These are phyloP conservation scores for Quercus wislizeni DNA, from an alignment of 306 rosid genomes.

Conservation along the genomic window DNA sequence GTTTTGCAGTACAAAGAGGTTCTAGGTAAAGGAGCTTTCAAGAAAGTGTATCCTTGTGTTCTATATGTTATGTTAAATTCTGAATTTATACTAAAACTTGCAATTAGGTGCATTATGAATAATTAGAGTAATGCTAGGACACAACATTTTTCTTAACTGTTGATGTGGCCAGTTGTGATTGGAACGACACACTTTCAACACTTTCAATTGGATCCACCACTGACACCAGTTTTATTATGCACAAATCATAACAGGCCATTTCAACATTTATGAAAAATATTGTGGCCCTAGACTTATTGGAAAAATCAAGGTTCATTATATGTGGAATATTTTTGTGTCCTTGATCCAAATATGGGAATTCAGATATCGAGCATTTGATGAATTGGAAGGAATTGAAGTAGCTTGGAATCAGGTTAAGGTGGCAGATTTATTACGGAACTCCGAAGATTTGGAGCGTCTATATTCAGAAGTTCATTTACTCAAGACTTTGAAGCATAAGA, in stretches of 20 bases:
- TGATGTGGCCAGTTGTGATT: no score
- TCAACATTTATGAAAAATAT: no score
- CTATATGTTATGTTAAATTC: not conserved
- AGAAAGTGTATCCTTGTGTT: slow-evolving; percentile 92
- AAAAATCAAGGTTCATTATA: not conserved
- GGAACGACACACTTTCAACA: no score
- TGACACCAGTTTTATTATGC: no score
- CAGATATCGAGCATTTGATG: slow-evolving; percentile 97
- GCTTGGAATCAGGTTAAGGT: slow-evolving; percentile 99
- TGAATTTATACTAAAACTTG: not conserved
- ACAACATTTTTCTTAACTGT: no score
- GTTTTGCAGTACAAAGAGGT: slow-evolving; percentile 81
- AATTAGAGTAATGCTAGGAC: not conserved
- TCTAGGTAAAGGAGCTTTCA: slow-evolving; percentile 94
- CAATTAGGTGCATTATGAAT: not conserved
- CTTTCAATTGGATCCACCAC: no score
- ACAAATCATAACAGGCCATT: no score
- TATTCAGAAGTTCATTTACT: slow-evolving; percentile 95
- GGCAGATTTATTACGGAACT: slow-evolving; percentile 73
- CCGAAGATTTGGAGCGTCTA: slow-evolving; percentile 83
- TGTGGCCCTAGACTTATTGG: no score
- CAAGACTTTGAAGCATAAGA: slow-evolving; percentile 92
- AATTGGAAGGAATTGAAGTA: slow-evolving; percentile 95
- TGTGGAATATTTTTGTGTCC: slow-evolving; percentile 31
- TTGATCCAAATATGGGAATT: slow-evolving; percentile 44